Conservation (phyloP, 2,329 filamentous ascomycete genomes). For the Paramyrothecium roridum region DNA sequence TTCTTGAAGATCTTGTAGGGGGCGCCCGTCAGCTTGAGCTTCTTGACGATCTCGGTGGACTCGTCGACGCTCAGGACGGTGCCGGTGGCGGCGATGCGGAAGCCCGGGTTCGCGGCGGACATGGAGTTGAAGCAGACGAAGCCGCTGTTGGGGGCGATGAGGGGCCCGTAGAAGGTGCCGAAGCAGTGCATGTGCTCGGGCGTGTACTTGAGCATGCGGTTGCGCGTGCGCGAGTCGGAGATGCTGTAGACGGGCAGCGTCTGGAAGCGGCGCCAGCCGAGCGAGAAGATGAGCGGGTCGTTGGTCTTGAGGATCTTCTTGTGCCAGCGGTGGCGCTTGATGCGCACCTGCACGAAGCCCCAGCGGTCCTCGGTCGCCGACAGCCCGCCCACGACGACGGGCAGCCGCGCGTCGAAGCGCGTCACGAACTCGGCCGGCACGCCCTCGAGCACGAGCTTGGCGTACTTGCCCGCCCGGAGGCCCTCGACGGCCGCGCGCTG, state of each 20-base stretch:
- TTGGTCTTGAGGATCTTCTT: slow-evolving; percentile 99
- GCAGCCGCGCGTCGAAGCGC: slow-evolving; percentile 77
- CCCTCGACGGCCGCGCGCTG: slow-evolving; percentile 86
- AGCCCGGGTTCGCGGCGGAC: slow-evolving; percentile 78
- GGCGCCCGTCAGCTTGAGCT: slow-evolving; percentile 90
- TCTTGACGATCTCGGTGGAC: slow-evolving; percentile 97
- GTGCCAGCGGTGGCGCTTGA: slow-evolving; percentile 98
- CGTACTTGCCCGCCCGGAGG: slow-evolving; percentile 88
- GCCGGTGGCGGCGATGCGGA: slow-evolving; percentile 91
- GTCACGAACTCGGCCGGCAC: slow-evolving; percentile 88
- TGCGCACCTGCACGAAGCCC: slow-evolving; percentile 90
- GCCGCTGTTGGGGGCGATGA: slow-evolving; percentile 92
- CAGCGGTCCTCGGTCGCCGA: slow-evolving; percentile 92
- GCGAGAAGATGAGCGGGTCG: slow-evolving; percentile 93
- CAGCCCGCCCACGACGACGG: slow-evolving; percentile 87
- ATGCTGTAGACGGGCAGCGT: slow-evolving; percentile 91
- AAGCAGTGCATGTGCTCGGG: slow-evolving; percentile 99
- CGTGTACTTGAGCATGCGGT: slow-evolving; percentile 98
- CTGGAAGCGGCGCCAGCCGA: slow-evolving; percentile 96
- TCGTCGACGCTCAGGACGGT: slow-evolving; percentile 94
- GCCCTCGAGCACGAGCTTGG: slow-evolving; percentile 81
- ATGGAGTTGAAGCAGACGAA: slow-evolving; percentile 94
- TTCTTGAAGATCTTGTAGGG: slow-evolving; percentile 99
- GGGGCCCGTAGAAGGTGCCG: slow-evolving; percentile 89
- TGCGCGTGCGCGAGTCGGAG: slow-evolving; percentile 86